These are phyloP conservation scores for Ogataea polymorpha DNA, from an alignment of 805 yeast species.

Conservation along the genomic window DNA sequence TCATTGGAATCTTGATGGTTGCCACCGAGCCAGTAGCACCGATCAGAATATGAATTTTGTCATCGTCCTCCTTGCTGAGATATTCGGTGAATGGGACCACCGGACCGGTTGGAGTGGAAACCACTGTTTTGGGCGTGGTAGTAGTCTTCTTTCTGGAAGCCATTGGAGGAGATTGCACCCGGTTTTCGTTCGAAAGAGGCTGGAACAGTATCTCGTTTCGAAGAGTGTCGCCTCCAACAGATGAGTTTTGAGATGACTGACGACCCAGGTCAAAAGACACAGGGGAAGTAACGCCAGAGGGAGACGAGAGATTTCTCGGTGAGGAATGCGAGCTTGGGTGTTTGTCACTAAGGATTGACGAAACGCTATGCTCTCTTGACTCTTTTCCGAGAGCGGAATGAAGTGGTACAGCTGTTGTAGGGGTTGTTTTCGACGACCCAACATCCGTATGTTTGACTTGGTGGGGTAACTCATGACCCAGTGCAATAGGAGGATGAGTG, in stretches of 20 bases:
- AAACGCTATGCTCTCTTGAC: neutral
- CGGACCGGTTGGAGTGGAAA: conserved; percentile 57
- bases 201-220: conserved; percentile 1
- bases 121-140: conserved; percentile 46
- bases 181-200: neutral
- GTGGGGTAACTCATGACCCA: neutral
- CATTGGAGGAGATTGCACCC: conserved; percentile 5
- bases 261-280: conserved; percentile 18
- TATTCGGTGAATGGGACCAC: conserved; percentile 74
- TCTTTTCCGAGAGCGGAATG: conserved; percentile 1
- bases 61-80: conserved; percentile 71
- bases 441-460: neutral
- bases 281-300: conserved; percentile 19
- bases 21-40: conserved; percentile 98
- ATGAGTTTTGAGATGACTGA: conserved; percentile 4
- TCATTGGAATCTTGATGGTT: conserved; percentile 86
- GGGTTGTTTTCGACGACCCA: neutral
- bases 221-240: neutral
- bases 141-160: conserved; percentile 28
- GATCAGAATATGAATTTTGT: conserved; percentile 79
- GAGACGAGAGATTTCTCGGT: conserved; percentile 3
- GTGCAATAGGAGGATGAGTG: conserved; percentile 10
- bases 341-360: conserved; percentile 1
- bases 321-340: conserved; percentile 2
- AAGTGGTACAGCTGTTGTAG: neutral